A percentile compares a stretch with the other conserved stretches of the same genome.
phyloP scores from a whole-genome alignment of 257 asterid species.

The Scutellaria minor region DNA sequence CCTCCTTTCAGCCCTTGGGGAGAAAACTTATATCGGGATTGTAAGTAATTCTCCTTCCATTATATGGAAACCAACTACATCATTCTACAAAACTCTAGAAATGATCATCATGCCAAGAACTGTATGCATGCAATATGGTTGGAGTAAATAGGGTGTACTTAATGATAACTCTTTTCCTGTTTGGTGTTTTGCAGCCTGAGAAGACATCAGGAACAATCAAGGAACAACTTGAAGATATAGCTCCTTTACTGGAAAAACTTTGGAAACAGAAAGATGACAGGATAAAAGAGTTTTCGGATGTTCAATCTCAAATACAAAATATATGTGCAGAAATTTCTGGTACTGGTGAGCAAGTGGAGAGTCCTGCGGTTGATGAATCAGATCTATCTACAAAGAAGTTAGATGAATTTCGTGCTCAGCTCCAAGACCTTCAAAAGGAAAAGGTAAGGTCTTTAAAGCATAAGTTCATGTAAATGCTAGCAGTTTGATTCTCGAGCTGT shows the following conservation, averaged over 20 bases:
- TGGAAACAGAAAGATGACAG: conserved; percentile 89
- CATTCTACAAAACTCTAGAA: conserved; percentile 10
- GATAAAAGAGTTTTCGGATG: conserved; percentile 81
- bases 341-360: conserved; percentile 58
- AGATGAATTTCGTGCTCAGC: conserved; percentile 78
- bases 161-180: conserved; percentile 21
- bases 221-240: conserved; percentile 92
- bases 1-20: conserved; percentile 83
- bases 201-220: conserved; percentile 93
- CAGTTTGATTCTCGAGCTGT: neutral
- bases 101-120: conserved; percentile 16
- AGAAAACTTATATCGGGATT: conserved; percentile 70
- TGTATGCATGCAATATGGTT: neutral
- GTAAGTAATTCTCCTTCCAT: conserved; percentile 51
- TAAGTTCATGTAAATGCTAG: conserved; percentile 23
- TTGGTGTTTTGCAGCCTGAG: conserved; percentile 69
- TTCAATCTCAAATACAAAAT: conserved; percentile 86
- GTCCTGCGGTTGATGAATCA: conserved; percentile 74
- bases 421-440: conserved; percentile 93
- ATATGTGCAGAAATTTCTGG: conserved; percentile 88
- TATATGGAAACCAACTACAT: conserved; percentile 14
- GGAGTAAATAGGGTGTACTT: neutral
- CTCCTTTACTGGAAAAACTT: conserved; percentile 83
- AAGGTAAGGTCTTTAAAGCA: conserved; percentile 56
- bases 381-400: conserved; percentile 85